Conservation (phyloP, 805 yeast genomes). For the Kluyveromyces siamensis region DNA sequence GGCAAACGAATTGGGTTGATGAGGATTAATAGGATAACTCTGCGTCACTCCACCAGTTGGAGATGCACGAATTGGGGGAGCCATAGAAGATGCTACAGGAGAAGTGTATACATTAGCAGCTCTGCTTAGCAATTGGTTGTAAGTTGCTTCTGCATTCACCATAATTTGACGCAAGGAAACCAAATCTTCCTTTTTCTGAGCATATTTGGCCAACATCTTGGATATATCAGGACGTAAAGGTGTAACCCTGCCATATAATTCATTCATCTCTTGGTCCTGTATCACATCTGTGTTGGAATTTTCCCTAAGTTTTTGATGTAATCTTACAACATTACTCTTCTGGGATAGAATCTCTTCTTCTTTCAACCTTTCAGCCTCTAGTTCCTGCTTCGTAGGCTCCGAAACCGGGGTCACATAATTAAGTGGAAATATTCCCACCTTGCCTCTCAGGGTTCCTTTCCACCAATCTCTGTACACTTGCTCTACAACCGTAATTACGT, state of each 20-base stretch:
- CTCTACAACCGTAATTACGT: constrained; percentile 78
- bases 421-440: constrained; percentile 81
- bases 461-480: constrained; percentile 92
- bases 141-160: constrained; percentile 55
- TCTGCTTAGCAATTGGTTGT: constrained; percentile 59
- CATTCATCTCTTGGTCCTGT: constrained; percentile 60
- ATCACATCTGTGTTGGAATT: constrained; percentile 30
- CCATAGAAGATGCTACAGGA: constrained; percentile 4
- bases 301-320: constrained; percentile 31
- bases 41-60: neutral
- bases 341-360: constrained; percentile 49
- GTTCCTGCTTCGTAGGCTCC: constrained; percentile 54
- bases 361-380: constrained; percentile 38
- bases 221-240: constrained; percentile 70
- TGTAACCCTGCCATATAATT: constrained; percentile 60
- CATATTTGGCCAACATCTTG: constrained; percentile 66
- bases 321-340: constrained; percentile 55
- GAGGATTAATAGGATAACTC: neutral
- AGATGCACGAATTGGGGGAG: constrained; percentile 3
- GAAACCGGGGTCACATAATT: constrained; percentile 80
- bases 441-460: constrained; percentile 77
- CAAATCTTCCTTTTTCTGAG: constrained; percentile 70
- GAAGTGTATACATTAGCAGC: constrained; percentile 24
- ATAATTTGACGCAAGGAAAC: constrained; percentile 62
- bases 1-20: neutral